Percentiles rank a stretch among this genome's conserved stretches.
Evolutionary conservation across 805 yeast genomes (phyloP).

Genomic region (Kluyveromyces nonfermentans): DNA sequence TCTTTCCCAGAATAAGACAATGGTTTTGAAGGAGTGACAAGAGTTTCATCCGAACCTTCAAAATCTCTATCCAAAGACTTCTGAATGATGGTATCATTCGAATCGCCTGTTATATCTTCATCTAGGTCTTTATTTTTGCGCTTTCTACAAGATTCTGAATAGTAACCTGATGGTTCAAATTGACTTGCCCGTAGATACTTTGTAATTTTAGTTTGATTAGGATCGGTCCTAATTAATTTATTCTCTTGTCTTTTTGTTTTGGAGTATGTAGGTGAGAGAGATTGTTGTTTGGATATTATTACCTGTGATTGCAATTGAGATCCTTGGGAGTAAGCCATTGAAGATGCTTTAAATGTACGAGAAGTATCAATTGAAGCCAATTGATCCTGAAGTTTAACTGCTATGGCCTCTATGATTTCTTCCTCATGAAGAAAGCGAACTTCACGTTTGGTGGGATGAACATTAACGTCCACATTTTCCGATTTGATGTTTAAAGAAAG

Average conservation of each 20-base stretch:
- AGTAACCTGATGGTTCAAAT: neutral
- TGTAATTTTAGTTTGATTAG: conserved; percentile 25
- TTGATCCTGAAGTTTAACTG: conserved; percentile 38
- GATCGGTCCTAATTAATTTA: conserved; percentile 28
- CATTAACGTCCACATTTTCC: conserved; percentile 75
- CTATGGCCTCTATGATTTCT: conserved; percentile 63
- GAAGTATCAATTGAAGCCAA: conserved; percentile 55
- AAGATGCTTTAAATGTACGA: conserved; percentile 59
- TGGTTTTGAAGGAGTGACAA: neutral
- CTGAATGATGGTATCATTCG: neutral
- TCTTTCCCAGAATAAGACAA: neutral
- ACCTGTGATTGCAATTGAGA: neutral
- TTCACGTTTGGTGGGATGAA: conserved; percentile 93
- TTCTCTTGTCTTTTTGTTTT: conserved; percentile 25
- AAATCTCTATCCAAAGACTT: neutral
- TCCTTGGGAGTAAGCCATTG: conserved; percentile 14
- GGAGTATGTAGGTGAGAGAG: conserved; percentile 4
- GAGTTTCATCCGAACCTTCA: neutral
- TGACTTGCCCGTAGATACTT: conserved; percentile 14
- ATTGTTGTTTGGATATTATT: neutral
- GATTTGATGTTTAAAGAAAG: conserved; percentile 61
- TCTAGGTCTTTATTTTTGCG: neutral
- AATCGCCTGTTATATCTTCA: neutral
- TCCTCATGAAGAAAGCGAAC: conserved; percentile 80
- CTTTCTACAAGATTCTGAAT: neutral